phyloP scores from a whole-genome alignment of 352 stramenopile species.

The Phytophthora pistaciae region DNA sequence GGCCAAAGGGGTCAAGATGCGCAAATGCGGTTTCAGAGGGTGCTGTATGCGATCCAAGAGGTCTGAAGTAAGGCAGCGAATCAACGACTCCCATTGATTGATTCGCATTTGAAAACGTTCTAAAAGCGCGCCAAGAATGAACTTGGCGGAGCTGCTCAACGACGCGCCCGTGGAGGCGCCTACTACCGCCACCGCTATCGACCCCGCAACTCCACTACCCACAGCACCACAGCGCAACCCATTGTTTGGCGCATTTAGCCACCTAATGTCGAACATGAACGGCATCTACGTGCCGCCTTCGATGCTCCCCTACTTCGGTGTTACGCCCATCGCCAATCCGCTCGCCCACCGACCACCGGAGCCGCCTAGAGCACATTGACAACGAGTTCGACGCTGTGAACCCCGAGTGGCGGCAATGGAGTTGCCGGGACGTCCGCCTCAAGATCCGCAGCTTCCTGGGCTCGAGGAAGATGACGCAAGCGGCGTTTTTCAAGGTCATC shows the following conservation, averaged over 20 bases:
- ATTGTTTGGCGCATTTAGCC: too few relatives aligned
- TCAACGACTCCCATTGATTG: too few relatives aligned
- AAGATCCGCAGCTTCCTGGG: constrained; percentile 17
- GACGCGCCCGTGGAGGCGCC: too few relatives aligned
- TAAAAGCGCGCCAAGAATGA: too few relatives aligned
- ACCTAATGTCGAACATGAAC: too few relatives aligned
- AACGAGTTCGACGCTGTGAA: not conserved
- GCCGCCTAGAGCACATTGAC: not conserved
- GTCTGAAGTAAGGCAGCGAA: too few relatives aligned
- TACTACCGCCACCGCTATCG: too few relatives aligned
- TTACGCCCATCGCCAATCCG: not conserved
- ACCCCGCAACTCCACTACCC: too few relatives aligned
- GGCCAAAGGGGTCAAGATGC: not conserved
- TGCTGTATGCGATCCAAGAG: not conserved
- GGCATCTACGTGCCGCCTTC: not conserved
- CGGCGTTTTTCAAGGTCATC: constrained; percentile 43
- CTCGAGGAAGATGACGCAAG: constrained; percentile 55
- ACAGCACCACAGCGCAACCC: too few relatives aligned
- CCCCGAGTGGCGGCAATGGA: not conserved
- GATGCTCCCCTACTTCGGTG: not conserved
- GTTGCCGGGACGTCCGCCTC: not conserved
- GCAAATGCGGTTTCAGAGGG: not conserved
- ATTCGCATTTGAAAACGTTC: too few relatives aligned
- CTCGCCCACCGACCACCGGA: not conserved
- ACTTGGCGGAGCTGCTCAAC: too few relatives aligned